These are phyloP conservation scores for Agaricus blazei DNA, from an alignment of 768 basidiomycete species.

Conservation along the genomic window DNA sequence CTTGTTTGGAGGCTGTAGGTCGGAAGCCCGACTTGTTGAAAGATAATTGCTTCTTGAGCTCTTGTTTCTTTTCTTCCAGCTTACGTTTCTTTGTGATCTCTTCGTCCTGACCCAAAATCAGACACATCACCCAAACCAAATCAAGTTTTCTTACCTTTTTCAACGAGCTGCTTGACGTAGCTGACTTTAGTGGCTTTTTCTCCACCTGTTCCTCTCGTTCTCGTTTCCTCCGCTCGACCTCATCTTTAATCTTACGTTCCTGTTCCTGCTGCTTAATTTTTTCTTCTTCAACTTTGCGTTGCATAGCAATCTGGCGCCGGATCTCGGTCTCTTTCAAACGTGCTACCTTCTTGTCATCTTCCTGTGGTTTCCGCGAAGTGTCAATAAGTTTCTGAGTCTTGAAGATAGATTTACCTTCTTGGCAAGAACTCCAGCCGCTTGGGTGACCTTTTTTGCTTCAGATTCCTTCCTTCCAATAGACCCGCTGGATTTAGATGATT, in stretches of 20 bases:
- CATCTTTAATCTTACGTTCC: constrained; percentile 69
- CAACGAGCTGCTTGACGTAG: constrained; percentile 14
- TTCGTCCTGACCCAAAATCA: constrained; percentile 45
- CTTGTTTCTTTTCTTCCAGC: constrained; percentile 25
- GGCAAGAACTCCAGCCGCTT: constrained; percentile 76
- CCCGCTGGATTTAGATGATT: constrained; percentile 67
- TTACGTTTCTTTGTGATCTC: constrained; percentile 72
- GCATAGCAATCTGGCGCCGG: constrained; percentile 63
- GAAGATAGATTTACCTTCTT: constrained; percentile 56
- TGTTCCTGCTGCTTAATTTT: constrained; percentile 56
- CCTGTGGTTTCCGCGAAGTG: constrained; percentile 75
- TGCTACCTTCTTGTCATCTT: constrained; percentile 71
- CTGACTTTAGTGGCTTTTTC: constrained; percentile 54
- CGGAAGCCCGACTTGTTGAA: constrained; percentile 46
- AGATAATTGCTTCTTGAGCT: constrained; percentile 52
- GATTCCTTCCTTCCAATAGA: constrained; percentile 64
- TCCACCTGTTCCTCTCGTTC: constrained; percentile 76
- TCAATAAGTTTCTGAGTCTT: neutral
- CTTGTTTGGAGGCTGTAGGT: constrained; percentile 44
- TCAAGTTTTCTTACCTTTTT: constrained; percentile 48
- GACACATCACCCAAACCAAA: neutral
- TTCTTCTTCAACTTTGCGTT: constrained; percentile 79
- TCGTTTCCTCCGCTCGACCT: constrained; percentile 72
- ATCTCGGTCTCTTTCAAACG: constrained; percentile 79
- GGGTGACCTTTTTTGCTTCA: constrained; percentile 74